phyloP scores from a whole-genome alignment of 1,139 yeast species.

The Suhomyces chickasaworum region DNA sequence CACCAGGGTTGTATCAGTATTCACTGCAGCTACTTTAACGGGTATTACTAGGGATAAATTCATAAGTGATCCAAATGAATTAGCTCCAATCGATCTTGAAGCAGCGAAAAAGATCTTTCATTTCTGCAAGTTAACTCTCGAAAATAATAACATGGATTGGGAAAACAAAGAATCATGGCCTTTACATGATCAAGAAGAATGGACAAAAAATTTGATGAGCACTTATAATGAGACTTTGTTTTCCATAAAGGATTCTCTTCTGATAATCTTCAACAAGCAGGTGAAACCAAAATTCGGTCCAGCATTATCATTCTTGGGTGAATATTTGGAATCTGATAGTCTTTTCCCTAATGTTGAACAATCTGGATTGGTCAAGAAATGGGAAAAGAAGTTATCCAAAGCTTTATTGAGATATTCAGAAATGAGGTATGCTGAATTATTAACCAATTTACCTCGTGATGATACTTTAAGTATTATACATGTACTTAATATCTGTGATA shows the following conservation, averaged over 20 bases:
- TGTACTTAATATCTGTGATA: slow-evolving; percentile 60
- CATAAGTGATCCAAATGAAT: slow-evolving; percentile 27
- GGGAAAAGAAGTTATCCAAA: slow-evolving; percentile 55
- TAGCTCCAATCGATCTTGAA: slow-evolving; percentile 35
- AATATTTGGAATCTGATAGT: slow-evolving; percentile 52
- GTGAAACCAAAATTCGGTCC: slow-evolving; percentile 68
- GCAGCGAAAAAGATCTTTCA: slow-evolving; percentile 32
- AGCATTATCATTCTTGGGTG: slow-evolving; percentile 51
- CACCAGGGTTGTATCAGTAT: slow-evolving; percentile 53
- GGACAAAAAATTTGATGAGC: slow-evolving; percentile 51
- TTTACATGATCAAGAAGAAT: slow-evolving; percentile 50
- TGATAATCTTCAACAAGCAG: slow-evolving; percentile 47
- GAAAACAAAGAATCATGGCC: slow-evolving; percentile 47
- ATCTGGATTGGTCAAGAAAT: slow-evolving; percentile 45
- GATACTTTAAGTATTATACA: slow-evolving; percentile 57
- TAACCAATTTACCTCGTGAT: slow-evolving; percentile 67
- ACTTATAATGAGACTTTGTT: slow-evolving; percentile 53
- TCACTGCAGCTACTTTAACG: slow-evolving; percentile 54
- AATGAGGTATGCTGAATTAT: slow-evolving; percentile 56
- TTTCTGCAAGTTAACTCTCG: slow-evolving; percentile 31
- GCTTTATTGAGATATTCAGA: slow-evolving; percentile 58
- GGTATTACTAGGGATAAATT: slow-evolving; percentile 39
- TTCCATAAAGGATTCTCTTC: slow-evolving; percentile 48
- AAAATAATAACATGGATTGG: slow-evolving; percentile 40
- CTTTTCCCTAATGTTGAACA: slow-evolving; percentile 40